Evolutionary conservation across 2,329 filamentous ascomycete species (phyloP).

Genomic region (Penicillium occitanis): DNA sequence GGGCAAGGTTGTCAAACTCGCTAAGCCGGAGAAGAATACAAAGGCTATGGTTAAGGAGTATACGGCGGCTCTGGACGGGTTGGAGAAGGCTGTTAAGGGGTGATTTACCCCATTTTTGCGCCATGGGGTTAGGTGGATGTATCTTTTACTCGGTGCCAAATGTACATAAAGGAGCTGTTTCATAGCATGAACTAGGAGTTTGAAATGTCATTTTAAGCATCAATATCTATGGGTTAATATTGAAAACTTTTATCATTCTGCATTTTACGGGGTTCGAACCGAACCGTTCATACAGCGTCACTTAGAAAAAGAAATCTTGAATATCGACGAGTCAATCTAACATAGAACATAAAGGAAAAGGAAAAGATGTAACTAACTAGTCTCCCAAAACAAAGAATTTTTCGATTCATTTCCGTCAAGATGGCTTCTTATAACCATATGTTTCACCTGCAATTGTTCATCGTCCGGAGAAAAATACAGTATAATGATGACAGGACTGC

Average conservation of each 20-base stretch:
- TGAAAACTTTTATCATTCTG: not conserved
- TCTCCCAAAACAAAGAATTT: too few species aligned
- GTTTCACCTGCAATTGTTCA: too few species aligned
- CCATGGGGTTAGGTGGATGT: not conserved
- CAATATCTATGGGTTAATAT: not conserved
- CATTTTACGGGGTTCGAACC: too few species aligned
- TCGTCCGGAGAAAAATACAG: too few species aligned
- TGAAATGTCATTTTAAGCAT: not conserved
- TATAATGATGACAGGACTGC: too few species aligned
- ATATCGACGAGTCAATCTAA: too few species aligned
- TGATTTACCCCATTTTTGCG: not conserved
- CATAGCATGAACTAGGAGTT: not conserved
- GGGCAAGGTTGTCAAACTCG: conserved; percentile 30
- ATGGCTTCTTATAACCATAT: too few species aligned
- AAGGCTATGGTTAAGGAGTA: conserved; percentile 33
- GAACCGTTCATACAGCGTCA: too few species aligned
- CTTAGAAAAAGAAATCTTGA: too few species aligned
- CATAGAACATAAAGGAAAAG: too few species aligned
- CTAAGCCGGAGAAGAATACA: conserved; percentile 32
- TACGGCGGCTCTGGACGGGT: conserved; percentile 34
- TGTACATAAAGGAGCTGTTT: not conserved
- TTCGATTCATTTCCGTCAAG: too few species aligned
- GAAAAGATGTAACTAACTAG: too few species aligned
- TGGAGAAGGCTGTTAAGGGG: conserved; percentile 39
- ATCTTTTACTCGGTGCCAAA: not conserved